A percentile compares a stretch with the other conserved stretches of the same genome.
Conservation (phyloP, 306 rosid genomes). For the Casuarina equisetifolia region DNA sequence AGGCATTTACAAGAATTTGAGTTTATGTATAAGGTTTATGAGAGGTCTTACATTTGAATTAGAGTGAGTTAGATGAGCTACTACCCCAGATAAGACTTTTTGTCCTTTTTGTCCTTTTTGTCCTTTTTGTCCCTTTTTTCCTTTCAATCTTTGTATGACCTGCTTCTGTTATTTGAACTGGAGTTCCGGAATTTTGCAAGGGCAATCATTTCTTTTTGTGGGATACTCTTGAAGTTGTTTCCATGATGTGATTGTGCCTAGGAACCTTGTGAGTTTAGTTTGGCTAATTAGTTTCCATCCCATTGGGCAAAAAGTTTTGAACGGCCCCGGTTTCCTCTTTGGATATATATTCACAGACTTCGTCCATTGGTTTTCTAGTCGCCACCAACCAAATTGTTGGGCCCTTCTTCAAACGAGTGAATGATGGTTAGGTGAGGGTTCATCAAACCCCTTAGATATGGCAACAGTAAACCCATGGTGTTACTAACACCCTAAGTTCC, state of each 20-base stretch:
- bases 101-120: not conserved
- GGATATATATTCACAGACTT: not conserved
- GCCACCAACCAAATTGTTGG: too few species aligned
- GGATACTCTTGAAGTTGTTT: not conserved
- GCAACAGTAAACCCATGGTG: not conserved
- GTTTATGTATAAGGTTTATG: not conserved
- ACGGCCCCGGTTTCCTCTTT: not conserved
- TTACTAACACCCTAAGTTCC: not conserved
- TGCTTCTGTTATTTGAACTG: not conserved
- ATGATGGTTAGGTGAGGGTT: too few species aligned
- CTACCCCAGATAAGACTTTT: slow-evolving; percentile 4
- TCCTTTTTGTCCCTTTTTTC: slow-evolving; percentile 1
- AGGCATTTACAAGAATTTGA: slow-evolving; percentile 63
- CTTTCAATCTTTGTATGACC: not conserved
- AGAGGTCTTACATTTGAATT: slow-evolving; percentile 20
- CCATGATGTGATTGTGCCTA: not conserved
- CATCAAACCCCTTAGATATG: not conserved
- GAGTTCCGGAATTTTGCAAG: slow-evolving; percentile 14
- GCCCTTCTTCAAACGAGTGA: too few species aligned
- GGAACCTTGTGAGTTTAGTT: not conserved
- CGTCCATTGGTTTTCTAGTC: too few species aligned
- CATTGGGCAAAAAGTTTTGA: not conserved
- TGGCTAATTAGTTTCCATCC: not conserved
- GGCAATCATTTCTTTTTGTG: not conserved
- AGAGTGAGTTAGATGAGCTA: slow-evolving; percentile 32